Evolutionary conservation across 225 moss, liverwort and hornwort genomes (phyloP).

Genomic region (Ulota crispa): DNA sequence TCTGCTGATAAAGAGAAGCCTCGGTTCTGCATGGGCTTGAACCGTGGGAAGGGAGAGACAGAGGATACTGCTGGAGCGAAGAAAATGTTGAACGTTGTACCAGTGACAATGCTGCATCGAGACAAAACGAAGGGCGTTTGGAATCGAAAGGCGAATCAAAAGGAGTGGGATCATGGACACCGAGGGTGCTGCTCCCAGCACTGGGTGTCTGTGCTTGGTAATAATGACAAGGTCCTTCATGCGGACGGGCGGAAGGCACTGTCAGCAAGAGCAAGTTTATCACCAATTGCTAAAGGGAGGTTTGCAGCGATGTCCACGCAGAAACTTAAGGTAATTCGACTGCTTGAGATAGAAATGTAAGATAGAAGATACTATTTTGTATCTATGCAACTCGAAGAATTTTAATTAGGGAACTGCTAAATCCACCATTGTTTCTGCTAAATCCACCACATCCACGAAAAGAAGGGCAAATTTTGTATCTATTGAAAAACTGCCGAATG

Average conservation of each 20-base stretch:
- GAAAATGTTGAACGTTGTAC: slow-evolving; percentile 19
- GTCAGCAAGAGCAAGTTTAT: not conserved
- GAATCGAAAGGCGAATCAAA: slow-evolving; percentile 27
- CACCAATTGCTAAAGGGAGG: not conserved
- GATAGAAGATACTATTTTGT: not conserved
- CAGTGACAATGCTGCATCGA: slow-evolving; percentile 8
- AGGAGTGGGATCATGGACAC: slow-evolving; percentile 24
- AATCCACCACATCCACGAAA: no score
- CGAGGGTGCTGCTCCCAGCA: slow-evolving; percentile 32
- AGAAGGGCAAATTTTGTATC: no score
- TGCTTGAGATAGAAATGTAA: not conserved
- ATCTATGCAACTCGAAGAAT: not conserved
- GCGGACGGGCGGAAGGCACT: not conserved
- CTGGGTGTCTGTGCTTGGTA: slow-evolving; percentile 36
- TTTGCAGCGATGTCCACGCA: not conserved
- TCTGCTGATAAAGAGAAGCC: slow-evolving; percentile 12
- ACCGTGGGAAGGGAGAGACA: slow-evolving; percentile 22
- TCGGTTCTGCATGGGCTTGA: slow-evolving; percentile 21
- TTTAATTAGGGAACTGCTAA: no score
- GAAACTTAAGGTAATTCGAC: slow-evolving; percentile 22
- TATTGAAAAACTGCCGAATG: no score
- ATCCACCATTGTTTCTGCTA: no score
- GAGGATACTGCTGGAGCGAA: not conserved
- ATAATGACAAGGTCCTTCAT: slow-evolving; percentile 9
- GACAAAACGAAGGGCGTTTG: slow-evolving; percentile 32